Evolutionary conservation across 139 green algal genomes (phyloP), one percentile per base, ranked within the genome.

Genomic region (Coelastrella sp.): DNA sequence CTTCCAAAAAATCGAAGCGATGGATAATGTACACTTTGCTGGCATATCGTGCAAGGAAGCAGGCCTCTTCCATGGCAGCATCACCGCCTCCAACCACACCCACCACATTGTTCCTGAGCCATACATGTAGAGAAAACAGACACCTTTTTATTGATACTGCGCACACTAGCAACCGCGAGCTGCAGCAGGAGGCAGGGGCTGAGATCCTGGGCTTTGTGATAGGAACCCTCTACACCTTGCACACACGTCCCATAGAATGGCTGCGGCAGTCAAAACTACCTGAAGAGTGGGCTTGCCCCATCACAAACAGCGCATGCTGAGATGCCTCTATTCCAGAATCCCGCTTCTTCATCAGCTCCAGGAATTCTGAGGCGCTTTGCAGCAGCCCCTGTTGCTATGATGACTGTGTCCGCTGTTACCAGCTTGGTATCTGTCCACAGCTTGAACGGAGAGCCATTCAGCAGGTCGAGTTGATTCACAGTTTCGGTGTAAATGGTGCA

Each of bases 211-310:
- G 7, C 68, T 19, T 76, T 25, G 19, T 24, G 19, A 24, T 10
- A 17, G 68, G 15, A 59, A 60, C 8, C 74, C 27, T 14, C 24
- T 81, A 17, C n/a, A 22, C 74, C 25, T 73, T 73, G 65, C 65
- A 15, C 65, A 3, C 35, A 49, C 35, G 35, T 49, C 35, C 35
- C 35, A 49, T 49, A 49, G 19, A 24, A 24, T 27, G 17, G 15
- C 8, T 76, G 19, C 68, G 8, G 17, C 68, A 11, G 19, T 27
- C 15, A n/a, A 17, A 17, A 27, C 6, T 63, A 88, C 84, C 84
- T 93, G 94, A 99, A 99, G 85, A 99, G 97, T 63, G 97, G 97
- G 4, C 95, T 94, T 6, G 97, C 95, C 11, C 96, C 96, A 80
- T 98, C 96, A 88, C 96, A 98, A 58, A 97, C 95, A 5, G 96